These are phyloP conservation scores for Cladophialophora exuberans DNA, from an alignment of 2,329 filamentous ascomycete species.

Conservation along the genomic window DNA sequence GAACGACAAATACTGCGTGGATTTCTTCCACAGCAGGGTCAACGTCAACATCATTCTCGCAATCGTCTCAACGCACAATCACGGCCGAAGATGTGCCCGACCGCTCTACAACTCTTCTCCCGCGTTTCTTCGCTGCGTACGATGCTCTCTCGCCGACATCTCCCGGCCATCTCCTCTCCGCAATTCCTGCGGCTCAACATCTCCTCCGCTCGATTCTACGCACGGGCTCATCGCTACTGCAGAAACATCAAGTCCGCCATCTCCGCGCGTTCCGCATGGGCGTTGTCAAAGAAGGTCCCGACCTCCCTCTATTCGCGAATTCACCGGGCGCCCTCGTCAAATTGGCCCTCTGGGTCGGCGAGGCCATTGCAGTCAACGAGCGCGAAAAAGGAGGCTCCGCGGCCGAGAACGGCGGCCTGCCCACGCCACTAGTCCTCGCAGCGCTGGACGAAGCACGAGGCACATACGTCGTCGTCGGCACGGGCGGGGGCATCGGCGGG, in stretches of 20 bases:
- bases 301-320: conserved; percentile 88
- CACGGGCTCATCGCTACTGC: conserved; percentile 86
- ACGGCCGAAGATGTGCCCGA: conserved; percentile 25
- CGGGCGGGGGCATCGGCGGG: conserved; percentile 75
- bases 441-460: conserved; percentile 84
- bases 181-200: conserved; percentile 81
- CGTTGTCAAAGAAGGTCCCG: conserved; percentile 91
- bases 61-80: conserved; percentile 26
- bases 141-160: conserved; percentile 56
- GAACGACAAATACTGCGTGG: conserved; percentile 41
- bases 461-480: conserved; percentile 90
- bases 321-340: conserved; percentile 85
- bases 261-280: conserved; percentile 92
- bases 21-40: conserved; percentile 1
- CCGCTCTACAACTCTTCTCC: conserved; percentile 37
- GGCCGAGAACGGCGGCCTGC: conserved; percentile 59
- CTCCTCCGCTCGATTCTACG: conserved; percentile 91
- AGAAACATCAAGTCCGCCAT: conserved; percentile 92
- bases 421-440: conserved; percentile 86
- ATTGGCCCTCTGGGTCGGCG: conserved; percentile 89
- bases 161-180: conserved; percentile 65
- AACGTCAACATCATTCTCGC: conserved; percentile 9
- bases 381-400: conserved; percentile 69
- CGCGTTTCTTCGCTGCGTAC: conserved; percentile 63
- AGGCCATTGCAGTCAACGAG: conserved; percentile 89